These are phyloP conservation scores for Penicillium verhagenii DNA, from an alignment of 495 filamentous ascomycete genomes.

Conservation along the genomic window DNA sequence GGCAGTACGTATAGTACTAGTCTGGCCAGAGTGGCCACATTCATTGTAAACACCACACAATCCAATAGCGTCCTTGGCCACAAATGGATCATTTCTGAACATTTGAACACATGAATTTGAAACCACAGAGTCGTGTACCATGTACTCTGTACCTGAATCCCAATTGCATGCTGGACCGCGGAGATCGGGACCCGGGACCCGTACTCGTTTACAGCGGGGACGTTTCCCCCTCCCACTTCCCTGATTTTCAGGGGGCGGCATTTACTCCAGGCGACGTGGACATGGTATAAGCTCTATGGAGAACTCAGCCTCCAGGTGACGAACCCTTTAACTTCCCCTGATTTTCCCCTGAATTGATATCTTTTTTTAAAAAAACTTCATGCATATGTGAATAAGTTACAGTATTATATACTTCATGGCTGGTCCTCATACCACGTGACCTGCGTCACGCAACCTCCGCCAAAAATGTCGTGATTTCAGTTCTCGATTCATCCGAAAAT, in stretches of 20 bases:
- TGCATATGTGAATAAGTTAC: no score
- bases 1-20: no score
- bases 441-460: slow-evolving; percentile 30
- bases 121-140: not conserved
- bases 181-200: slow-evolving; percentile 4
- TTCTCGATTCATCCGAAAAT: no score
- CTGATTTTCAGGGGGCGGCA: slow-evolving; percentile 30
- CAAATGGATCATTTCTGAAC: no score
- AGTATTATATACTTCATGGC: not conserved
- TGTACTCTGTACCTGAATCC: not conserved
- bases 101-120: no score
- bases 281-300: not conserved
- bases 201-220: slow-evolving; percentile 26
- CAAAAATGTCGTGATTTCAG: slow-evolving; percentile 24
- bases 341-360: not conserved
- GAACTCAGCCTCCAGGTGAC: not conserved
- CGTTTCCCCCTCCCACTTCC: slow-evolving; percentile 1
- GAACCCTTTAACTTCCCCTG: not conserved
- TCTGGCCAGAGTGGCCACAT: no score
- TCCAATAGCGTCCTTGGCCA: no score
- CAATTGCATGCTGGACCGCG: not conserved
- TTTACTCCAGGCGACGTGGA: slow-evolving; percentile 7
- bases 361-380: no score
- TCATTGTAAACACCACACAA: no score
- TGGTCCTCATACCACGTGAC: slow-evolving; percentile 14